phyloP scores from a whole-genome alignment of 75 land plant genomes.

The Pseudotsuga menziesii region DNA sequence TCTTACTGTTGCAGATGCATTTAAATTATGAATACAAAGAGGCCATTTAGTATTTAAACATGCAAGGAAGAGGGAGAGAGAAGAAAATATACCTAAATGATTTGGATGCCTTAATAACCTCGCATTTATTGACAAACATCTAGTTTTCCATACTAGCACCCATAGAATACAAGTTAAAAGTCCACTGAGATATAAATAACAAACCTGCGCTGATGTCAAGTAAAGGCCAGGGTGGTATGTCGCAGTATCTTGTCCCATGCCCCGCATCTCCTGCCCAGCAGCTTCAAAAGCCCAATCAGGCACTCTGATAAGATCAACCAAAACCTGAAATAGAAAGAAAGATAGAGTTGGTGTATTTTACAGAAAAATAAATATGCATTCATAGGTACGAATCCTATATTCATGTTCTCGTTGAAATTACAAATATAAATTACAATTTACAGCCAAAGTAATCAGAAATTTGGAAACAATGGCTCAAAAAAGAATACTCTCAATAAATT shows the following conservation, averaged over 20 bases:
- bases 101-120: no score
- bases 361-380: not conserved
- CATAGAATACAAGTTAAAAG: not conserved
- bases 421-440: not conserved
- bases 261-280: conserved; percentile 75
- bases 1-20: no score
- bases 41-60: no score
- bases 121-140: no score
- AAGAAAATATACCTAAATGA: no score
- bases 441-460: not conserved
- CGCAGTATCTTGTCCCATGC: conserved; percentile 72
- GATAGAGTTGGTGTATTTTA: not conserved
- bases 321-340: conserved; percentile 44
- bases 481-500: not conserved
- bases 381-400: not conserved
- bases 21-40: no score
- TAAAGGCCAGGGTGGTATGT: conserved; percentile 89
- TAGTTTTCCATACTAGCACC: no score
- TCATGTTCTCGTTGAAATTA: not conserved
- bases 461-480: not conserved
- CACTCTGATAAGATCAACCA: conserved; percentile 85
- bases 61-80: no score
- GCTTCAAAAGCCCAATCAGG: conserved; percentile 95
- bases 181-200: not conserved
- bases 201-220: conserved; percentile 77